A percentile compares a stretch with the other conserved stretches of the same genome.
Evolutionary conservation across 176 grass and related monocot genomes (phyloP).

Genomic region (Zizania latifolia): DNA sequence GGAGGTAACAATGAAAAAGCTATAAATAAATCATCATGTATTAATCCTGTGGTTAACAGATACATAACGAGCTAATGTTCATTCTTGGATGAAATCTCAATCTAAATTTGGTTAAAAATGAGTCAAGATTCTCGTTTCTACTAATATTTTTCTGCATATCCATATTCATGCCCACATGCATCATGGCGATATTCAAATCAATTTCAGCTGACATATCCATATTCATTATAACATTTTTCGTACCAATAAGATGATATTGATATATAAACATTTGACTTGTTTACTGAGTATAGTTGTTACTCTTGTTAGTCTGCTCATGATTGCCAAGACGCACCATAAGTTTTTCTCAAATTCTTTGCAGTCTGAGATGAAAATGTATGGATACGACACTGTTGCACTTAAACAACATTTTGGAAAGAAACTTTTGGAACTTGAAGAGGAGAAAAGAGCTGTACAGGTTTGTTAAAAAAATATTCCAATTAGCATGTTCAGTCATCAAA

Average conservation of each 20-base stretch:
- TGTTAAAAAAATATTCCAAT: slow-evolving; percentile 19
- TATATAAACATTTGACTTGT: neutral
- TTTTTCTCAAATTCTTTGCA: slow-evolving; percentile 41
- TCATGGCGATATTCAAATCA: neutral
- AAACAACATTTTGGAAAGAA: slow-evolving; percentile 97
- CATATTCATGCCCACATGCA: neutral
- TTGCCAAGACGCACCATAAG: neutral
- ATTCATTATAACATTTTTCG: neutral
- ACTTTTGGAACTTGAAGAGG: slow-evolving; percentile 94
- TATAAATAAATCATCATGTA: slow-evolving; percentile 4
- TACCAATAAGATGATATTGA: neutral
- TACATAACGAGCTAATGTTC: neutral
- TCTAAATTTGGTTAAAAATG: neutral
- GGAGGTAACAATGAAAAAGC: slow-evolving; percentile 47
- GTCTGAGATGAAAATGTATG: slow-evolving; percentile 98
- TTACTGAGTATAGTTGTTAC: neutral
- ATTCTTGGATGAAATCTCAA: neutral
- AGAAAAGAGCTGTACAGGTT: slow-evolving; percentile 91
- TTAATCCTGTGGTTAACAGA: neutral
- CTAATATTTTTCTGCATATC: neutral
- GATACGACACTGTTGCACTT: slow-evolving; percentile 79
- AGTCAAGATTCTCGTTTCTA: neutral
- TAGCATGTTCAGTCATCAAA: neutral
- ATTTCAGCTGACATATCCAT: too few relatives aligned
- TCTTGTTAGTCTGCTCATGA: neutral